These are phyloP conservation scores for Diaporthe amygdali DNA, from an alignment of 2,329 filamentous ascomycete genomes.

Conservation along the genomic window DNA sequence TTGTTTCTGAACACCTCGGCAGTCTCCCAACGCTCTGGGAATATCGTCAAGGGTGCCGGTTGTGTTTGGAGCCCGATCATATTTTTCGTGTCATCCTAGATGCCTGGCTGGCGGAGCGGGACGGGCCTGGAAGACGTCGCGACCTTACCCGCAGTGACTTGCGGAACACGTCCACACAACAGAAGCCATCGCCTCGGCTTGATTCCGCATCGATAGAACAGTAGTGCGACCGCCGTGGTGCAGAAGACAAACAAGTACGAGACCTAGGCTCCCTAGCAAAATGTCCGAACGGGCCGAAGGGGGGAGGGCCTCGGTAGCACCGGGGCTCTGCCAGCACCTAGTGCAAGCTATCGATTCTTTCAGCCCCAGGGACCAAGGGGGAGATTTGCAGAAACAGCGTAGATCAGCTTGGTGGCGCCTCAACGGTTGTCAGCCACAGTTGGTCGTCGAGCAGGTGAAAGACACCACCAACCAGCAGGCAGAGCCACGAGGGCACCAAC, in stretches of 20 bases:
- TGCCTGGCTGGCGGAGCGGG: background rate
- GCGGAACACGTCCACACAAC: background rate
- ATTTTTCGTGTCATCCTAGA: background rate
- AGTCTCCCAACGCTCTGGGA: background rate
- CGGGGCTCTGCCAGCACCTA: background rate
- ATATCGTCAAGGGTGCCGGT: background rate
- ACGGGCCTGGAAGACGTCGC: background rate
- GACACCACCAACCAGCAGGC: background rate
- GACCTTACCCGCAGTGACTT: background rate
- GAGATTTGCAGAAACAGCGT: background rate
- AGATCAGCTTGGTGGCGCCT: background rate
- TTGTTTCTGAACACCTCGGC: background rate
- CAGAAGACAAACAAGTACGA: background rate
- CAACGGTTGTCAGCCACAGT: background rate
- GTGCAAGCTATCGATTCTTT: background rate
- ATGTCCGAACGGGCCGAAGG: constrained; percentile 2
- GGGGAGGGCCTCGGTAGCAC: background rate
- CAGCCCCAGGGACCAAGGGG: background rate
- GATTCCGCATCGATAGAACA: background rate
- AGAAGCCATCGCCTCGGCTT: background rate
- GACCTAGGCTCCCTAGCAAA: background rate
- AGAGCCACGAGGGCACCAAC: background rate
- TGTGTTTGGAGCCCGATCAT: background rate
- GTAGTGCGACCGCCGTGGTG: background rate
- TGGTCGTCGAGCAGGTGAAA: background rate